Evolutionary conservation across 2,329 filamentous ascomycete genomes (phyloP).

Genomic region (Exophiala calicioides): DNA sequence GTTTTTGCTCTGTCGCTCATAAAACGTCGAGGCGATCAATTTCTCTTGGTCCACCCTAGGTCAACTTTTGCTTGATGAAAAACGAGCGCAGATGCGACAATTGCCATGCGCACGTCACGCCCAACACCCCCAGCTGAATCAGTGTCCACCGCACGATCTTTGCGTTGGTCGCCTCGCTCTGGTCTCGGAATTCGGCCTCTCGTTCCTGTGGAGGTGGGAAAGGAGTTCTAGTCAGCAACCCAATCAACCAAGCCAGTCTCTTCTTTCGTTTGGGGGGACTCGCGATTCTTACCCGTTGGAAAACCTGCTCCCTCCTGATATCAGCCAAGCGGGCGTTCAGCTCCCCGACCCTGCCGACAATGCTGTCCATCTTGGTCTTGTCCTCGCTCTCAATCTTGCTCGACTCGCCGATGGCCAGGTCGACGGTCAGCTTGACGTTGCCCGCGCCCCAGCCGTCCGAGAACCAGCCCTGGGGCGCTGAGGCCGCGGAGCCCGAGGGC

Average conservation of each 20-base stretch:
- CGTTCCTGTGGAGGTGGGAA: slow-evolving; percentile 78
- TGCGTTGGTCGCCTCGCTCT: slow-evolving; percentile 89
- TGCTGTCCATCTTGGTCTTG: slow-evolving; percentile 88
- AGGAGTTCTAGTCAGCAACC: too few relatives aligned
- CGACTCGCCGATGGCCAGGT: slow-evolving; percentile 92
- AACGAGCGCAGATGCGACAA: slow-evolving; percentile 91
- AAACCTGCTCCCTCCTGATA: slow-evolving; percentile 91
- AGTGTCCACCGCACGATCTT: slow-evolving; percentile 93
- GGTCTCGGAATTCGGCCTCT: slow-evolving; percentile 96
- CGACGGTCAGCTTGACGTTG: slow-evolving; percentile 80
- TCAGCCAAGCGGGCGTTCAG: slow-evolving; percentile 84
- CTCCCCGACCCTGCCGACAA: slow-evolving; percentile 84
- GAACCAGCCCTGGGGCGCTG: slow-evolving; percentile 70
- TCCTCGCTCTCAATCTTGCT: slow-evolving; percentile 91
- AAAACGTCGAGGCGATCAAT: neutral
- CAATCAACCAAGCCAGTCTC: slow-evolving; percentile 10
- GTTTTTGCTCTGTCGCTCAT: too few relatives aligned
- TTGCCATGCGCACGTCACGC: slow-evolving; percentile 92
- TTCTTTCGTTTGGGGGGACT: neutral
- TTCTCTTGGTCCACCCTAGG: slow-evolving; percentile 53
- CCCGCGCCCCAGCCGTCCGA: slow-evolving; percentile 67
- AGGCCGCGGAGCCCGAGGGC: slow-evolving; percentile 71
- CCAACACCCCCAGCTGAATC: slow-evolving; percentile 82
- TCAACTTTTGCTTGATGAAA: slow-evolving; percentile 99
- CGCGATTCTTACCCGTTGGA: slow-evolving; percentile 71